Evolutionary conservation across 805 yeast genomes (phyloP), one percentile per base, ranked within the genome.

Genomic region (Diddensiella caesifluorescens): DNA sequence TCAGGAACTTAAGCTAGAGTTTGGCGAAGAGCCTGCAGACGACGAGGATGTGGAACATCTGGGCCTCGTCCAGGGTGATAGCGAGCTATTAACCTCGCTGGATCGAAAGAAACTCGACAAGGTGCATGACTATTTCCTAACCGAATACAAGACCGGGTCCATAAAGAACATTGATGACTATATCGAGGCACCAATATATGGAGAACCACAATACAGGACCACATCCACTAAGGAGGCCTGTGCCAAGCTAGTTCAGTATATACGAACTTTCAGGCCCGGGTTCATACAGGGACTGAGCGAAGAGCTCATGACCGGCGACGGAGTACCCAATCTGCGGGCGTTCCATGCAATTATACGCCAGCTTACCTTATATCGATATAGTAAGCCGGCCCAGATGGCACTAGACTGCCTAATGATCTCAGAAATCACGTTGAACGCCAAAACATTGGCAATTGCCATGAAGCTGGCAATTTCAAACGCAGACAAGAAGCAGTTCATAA

Each of bases 381-480:
- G 39, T 2, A 37, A 42, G 31, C 56, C 59, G 2, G 63, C 63
- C 2, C 51, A 47, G 33, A 35, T 46, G 13, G 47, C 55, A 7
- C 38, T 60, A 38, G 57, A 60, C 38, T 51, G 58, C 16, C 44
- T 60, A 31, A 26, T 55, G 18, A 37, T 50, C 45, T 31, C 53
- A n/a, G 49, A 46, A 15, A 41, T 46, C 12, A 44, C 48, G 1
- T 41, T 54, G 18, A 44, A 34, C 18, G 23, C 37, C 5, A 43
- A 43, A 15, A 49, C 53, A 1, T 38, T 44, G 38, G 30, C 47
- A 4, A 4, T 42, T 12, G 53, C 47, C 4, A 21, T 51, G 34
- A 39, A 41, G 13, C 34, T 51, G 34, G 44, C 52, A 1, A 40
- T 35, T 6, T 18, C 37, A 7, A 41, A 42, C 19, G 45, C 46